Evolutionary conservation across 176 grass and related monocot genomes (phyloP).

Genomic region (Triticum aestivum): IWGSC_CS_RefSeq_v2.1 NC_057807.1:331501244-331501743

Average conservation of each 20-base stretch:
- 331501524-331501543: conserved; percentile 72
- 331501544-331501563: conserved; percentile 89
- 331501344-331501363: conserved; percentile 88
- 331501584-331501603: conserved; percentile 75
- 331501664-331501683: conserved; percentile 82
- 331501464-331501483: conserved; percentile 87
- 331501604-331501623: conserved; percentile 80
- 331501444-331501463: conserved; percentile 58
- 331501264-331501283: conserved; percentile 86
- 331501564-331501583: conserved; percentile 84
- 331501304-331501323: conserved; percentile 68
- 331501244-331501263: conserved; percentile 88
- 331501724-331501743: conserved; percentile 96
- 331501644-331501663: conserved; percentile 50
- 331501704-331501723: conserved; percentile 94
- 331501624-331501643: conserved; percentile 55
- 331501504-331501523: conserved; percentile 82
- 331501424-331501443: conserved; percentile 96
- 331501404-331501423: conserved; percentile 94
- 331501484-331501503: conserved; percentile 89
- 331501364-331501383: conserved; percentile 90
- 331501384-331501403: conserved; percentile 93
- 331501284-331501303: conserved; percentile 68
- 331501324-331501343: conserved; percentile 60
- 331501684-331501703: conserved; percentile 90